Evolutionary conservation across 768 basidiomycete species (phyloP).

Genomic region (Tulasnella sp.): DNA sequence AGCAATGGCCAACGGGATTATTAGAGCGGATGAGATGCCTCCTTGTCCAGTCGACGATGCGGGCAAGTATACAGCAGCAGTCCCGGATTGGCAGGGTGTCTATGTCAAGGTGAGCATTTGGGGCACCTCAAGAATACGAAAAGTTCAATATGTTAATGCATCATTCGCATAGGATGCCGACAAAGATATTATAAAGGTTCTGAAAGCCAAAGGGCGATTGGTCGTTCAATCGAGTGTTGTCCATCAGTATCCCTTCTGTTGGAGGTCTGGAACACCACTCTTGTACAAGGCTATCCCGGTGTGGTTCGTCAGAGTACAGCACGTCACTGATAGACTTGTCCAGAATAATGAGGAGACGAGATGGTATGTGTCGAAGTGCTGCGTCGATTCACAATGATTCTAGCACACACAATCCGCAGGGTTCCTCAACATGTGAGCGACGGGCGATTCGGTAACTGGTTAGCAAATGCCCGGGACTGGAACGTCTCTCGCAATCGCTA

Average conservation of each 20-base stretch:
- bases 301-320: constrained; percentile 89
- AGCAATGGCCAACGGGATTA: constrained; percentile 66
- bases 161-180: constrained; percentile 57
- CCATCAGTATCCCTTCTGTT: constrained; percentile 95
- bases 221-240: constrained; percentile 75
- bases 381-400: neutral
- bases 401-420: constrained; percentile 34
- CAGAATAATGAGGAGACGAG: constrained; percentile 79
- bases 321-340: constrained; percentile 74
- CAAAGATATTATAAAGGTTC: constrained; percentile 78
- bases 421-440: constrained; percentile 88
- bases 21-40: constrained; percentile 82
- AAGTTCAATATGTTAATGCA: neutral
- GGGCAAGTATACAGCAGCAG: constrained; percentile 77
- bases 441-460: constrained; percentile 90
- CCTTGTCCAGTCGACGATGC: constrained; percentile 91
- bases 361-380: constrained; percentile 41
- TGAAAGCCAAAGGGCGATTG: constrained; percentile 78
- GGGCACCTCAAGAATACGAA: neutral
- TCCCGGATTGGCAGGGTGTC: constrained; percentile 76
- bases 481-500: constrained; percentile 98
- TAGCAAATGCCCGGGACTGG: constrained; percentile 98
- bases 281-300: constrained; percentile 91
- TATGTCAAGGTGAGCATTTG: constrained; percentile 72
- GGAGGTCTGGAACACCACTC: constrained; percentile 95